Evolutionary conservation across 192 early-diverging fungal genomes (phyloP), one percentile per base, ranked within the genome.

Genomic region (Mortierella hygrophila): DNA sequence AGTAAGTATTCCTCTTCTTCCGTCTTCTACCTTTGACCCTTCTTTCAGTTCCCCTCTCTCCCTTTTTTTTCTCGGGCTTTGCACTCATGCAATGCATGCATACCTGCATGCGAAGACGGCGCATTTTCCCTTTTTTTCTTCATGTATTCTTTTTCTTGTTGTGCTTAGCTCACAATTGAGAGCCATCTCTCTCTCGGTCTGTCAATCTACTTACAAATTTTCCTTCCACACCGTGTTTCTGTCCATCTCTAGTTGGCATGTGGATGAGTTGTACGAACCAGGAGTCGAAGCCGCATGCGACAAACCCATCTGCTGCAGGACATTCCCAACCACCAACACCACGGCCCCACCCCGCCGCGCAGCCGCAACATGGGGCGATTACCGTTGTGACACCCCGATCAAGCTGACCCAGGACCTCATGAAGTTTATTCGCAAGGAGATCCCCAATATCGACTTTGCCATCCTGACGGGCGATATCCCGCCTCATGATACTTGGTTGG

Each of bases 381-480:
- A 90, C 72, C 85, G 68, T 23, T 91, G 90, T 47, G 90, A 91
- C 78, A 82, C 89, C 7, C 88, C 91, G 20, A 68, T 89, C 42
- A 79, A 88, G 68, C 44, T 92, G 79, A 78, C 85, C 2, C 74
- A 89, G 54, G 88, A 89, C 20, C 74, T 90, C 32, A 71, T 92
- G 23, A 81, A 88, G 15, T 77, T 72, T 40, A 83, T 91, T 60
- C 79, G 78, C 15, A 86, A 70, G 6, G 60, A 65, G 8, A 83
- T 83, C 26, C 76, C 77, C 16, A 42, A 88, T 16, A 74, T 81
- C 29, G 81, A 76, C 42, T 90, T 90, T 86, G 91, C 81, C 16
- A 88, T 92, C 32, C 54, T 92, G 57, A 92, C 91, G 21, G 91
- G 91, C 9, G 91, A 92, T 82, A 47, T 92, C 23, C 90, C 90